Conservation (phyloP, 306 rosid species). For the Cicer chorassanicum region DNA sequence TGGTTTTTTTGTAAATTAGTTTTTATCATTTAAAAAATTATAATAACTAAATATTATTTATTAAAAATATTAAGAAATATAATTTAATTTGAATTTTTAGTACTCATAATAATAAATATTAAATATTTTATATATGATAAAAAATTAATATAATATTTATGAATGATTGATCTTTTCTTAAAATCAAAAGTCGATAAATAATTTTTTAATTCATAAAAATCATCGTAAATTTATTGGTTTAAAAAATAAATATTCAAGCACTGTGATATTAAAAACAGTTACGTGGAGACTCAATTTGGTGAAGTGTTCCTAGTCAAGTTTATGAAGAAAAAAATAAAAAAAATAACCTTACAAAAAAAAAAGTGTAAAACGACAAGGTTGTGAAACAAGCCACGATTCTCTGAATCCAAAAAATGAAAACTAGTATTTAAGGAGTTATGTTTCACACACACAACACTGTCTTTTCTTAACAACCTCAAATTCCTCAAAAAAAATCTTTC, state of each 20-base stretch:
- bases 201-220: no score
- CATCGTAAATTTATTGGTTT: no score
- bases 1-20: no score
- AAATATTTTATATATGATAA: no score
- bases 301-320: slow-evolving; percentile 61
- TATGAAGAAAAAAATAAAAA: slow-evolving; percentile 12
- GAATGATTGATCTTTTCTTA: no score
- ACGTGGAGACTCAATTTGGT: slow-evolving; percentile 54
- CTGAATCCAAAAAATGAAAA: slow-evolving; percentile 45
- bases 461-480: slow-evolving; percentile 47
- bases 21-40: no score
- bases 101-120: no score
- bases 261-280: slow-evolving; percentile 41
- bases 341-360: slow-evolving; percentile 33
- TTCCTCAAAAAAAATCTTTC: slow-evolving; percentile 30
- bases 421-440: slow-evolving; percentile 54
- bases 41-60: no score
- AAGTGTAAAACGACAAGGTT: slow-evolving; percentile 53
- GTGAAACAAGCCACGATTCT: slow-evolving; percentile 65
- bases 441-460: slow-evolving; percentile 40
- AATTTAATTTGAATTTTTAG: no score
- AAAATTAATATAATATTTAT: no score
- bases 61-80: no score
- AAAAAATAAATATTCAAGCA: not conserved
- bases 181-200: no score